Base-by-base conservation (phyloP, 2,329 filamentous ascomycete species). In the Fusarium oligoseptatum region DNA sequence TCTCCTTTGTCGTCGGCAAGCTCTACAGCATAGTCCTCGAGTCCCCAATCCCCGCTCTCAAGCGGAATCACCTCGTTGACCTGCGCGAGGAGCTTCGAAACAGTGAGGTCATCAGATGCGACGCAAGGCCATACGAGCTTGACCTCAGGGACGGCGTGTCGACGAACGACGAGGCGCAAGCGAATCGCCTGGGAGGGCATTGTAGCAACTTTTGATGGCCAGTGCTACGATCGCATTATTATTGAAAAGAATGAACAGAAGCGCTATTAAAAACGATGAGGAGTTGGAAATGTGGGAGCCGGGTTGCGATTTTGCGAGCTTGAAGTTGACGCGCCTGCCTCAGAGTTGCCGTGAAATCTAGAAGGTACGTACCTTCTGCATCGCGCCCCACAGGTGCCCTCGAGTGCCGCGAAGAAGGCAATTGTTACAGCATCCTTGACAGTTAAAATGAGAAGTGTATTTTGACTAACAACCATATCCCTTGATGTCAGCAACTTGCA, bases 21-120 rank as follows among this genome's bases (percentile, higher is more conserved):
- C 82, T 97, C 94, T 34, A 98, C 94, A 10, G 90, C 90, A 82
- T 98, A 98, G 81, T 98, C 94, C 79, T 98, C 95, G 4, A 98
- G 84, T 0, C 94, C 95, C 94, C 95, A 98, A 69, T 95, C 87
- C 45, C 88, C 88, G 66, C 92, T 91, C 84, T 98, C 95, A 0
- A 98, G 89, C 0, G 95, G 95, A 2, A 98, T 86, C 17, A 93
- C 88, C 50, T 94, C 90, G 82, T 97, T 95, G 75, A 98, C 87
- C 70, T 94, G 89, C 73, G 93, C 91, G 41, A 98, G 87, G 3
- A 98, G 89, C 75, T 93, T 91, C 34, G 93, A 89, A 70, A 98
- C 88, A 3, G 94, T 97, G 63, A 91, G 88, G 55, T 92, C 88
- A 15, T 87, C 85, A 63, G 87, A 84, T 76, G 86, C 84, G 61